Conservation (phyloP, 345 rosid genomes). For the Abelmoschus esculentus region DNA sequence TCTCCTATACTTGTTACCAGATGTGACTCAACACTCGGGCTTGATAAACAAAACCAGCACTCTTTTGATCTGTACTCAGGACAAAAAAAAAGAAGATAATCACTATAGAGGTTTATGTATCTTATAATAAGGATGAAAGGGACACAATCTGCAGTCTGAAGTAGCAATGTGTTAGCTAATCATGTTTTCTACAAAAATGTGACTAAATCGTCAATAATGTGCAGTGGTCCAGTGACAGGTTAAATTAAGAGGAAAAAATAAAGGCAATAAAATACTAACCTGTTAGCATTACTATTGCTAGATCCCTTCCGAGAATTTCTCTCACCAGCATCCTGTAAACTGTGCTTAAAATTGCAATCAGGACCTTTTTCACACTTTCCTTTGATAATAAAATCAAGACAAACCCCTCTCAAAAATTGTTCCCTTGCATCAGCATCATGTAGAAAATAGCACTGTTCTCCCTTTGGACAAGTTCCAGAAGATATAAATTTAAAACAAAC, state of each 20-base stretch:
- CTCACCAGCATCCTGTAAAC: constrained; percentile 48
- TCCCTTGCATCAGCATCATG: constrained; percentile 78
- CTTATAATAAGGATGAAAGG: neutral
- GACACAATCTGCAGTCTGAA: neutral
- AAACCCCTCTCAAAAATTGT: constrained; percentile 77
- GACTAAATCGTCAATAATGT: constrained; percentile 3
- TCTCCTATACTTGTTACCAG: constrained; percentile 67
- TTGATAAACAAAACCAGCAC: constrained; percentile 91
- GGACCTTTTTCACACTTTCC: constrained; percentile 93
- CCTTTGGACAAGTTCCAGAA: constrained; percentile 80
- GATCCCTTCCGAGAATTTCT: constrained; percentile 35
- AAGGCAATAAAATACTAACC: constrained; percentile 28
- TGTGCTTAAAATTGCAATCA: constrained; percentile 83
- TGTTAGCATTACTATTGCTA: constrained; percentile 41
- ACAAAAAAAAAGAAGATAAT: constrained; percentile 15
- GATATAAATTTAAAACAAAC: constrained; percentile 74
- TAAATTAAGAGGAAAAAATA: neutral
- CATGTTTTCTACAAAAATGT: neutral
- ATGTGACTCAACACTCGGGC: constrained; percentile 71
- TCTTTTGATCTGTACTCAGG: constrained; percentile 53
- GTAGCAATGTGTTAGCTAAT: neutral
- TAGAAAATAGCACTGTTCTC: constrained; percentile 58
- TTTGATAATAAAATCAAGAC: constrained; percentile 87
- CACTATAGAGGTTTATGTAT: constrained; percentile 13
- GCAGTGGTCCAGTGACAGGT: constrained; percentile 11